These are phyloP conservation scores for Boletales sp. DNA, from an alignment of 768 basidiomycete genomes.

Conservation along the genomic window DNA sequence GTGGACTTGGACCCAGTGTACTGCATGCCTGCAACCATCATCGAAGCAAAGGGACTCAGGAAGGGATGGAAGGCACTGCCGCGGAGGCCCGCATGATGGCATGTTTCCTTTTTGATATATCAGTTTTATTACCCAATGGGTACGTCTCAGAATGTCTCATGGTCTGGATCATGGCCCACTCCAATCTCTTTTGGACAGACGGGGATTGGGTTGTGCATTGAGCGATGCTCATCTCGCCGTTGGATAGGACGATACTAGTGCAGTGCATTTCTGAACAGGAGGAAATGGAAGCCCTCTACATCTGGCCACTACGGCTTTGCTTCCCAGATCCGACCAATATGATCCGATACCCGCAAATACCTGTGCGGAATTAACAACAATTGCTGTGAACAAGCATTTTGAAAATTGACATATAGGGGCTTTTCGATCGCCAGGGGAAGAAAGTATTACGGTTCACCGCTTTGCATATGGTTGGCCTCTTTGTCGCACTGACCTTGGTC, in stretches of 20 bases:
- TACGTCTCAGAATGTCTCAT: not conserved
- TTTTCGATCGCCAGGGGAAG: not conserved
- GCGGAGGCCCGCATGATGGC: slow-evolving; percentile 19
- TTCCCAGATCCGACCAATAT: slow-evolving; percentile 2
- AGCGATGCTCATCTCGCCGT: slow-evolving; percentile 1
- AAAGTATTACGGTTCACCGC: not conserved
- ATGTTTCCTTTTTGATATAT: slow-evolving; percentile 2
- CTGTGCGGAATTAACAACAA: slow-evolving; percentile 7
- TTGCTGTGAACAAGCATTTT: slow-evolving; percentile 4
- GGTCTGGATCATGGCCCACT: not conserved
- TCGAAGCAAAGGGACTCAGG: slow-evolving; percentile 63
- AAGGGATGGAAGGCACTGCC: slow-evolving; percentile 42
- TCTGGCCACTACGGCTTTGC: not conserved
- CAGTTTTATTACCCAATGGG: not conserved
- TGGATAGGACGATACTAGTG: slow-evolving; percentile 2
- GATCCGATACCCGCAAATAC: slow-evolving; percentile 1
- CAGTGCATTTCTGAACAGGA: slow-evolving; percentile 5
- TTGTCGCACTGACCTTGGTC: too few relatives aligned
- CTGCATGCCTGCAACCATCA: slow-evolving; percentile 85
- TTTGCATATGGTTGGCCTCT: too few relatives aligned
- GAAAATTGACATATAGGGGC: not conserved
- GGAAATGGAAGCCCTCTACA: slow-evolving; percentile 17
- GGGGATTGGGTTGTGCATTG: not conserved
- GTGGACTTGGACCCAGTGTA: slow-evolving; percentile 90
- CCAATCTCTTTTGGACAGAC: not conserved